Conservation (phyloP, 2,329 filamentous ascomycete species). For the Cryoendolithus antarcticus region DNA sequence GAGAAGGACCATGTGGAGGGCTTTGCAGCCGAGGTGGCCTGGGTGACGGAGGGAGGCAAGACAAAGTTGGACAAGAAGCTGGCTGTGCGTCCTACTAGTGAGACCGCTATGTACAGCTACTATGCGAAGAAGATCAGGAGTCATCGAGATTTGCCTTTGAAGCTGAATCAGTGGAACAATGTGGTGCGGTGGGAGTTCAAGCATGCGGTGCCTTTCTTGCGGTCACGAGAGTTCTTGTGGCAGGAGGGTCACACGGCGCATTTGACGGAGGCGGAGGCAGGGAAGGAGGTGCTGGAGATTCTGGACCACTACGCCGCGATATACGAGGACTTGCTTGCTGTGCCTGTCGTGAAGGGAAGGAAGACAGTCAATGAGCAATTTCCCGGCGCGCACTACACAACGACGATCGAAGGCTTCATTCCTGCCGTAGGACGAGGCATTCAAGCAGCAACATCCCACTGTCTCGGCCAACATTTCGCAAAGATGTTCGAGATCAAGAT, state of each 20-base stretch:
- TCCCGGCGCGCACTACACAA: slow-evolving; percentile 90
- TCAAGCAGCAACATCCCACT: slow-evolving; percentile 90
- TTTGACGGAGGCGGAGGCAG: slow-evolving; percentile 68
- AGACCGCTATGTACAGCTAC: slow-evolving; percentile 88
- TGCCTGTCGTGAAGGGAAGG: slow-evolving; percentile 81
- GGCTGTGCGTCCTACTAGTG: slow-evolving; percentile 56
- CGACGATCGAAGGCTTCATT: slow-evolving; percentile 94
- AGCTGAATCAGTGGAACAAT: slow-evolving; percentile 97
- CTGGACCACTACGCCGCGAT: slow-evolving; percentile 84
- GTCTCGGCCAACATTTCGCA: slow-evolving; percentile 91
- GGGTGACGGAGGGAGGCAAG: slow-evolving; percentile 83
- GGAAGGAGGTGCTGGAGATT: slow-evolving; percentile 80
- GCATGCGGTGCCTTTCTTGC: slow-evolving; percentile 71
- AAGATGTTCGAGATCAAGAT: slow-evolving; percentile 99
- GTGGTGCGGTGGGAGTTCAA: slow-evolving; percentile 96
- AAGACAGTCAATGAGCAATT: slow-evolving; percentile 99
- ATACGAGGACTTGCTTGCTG: slow-evolving; percentile 86
- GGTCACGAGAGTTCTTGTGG: slow-evolving; percentile 93
- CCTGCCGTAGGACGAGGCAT: slow-evolving; percentile 92
- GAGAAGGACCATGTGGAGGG: slow-evolving; percentile 97
- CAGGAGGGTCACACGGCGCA: slow-evolving; percentile 95
- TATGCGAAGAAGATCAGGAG: slow-evolving; percentile 95
- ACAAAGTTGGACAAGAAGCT: slow-evolving; percentile 78
- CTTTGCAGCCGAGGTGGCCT: slow-evolving; percentile 87
- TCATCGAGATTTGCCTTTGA: slow-evolving; percentile 85